phyloP scores from a whole-genome alignment of 495 filamentous ascomycete species.

The Aspergillus hancockii region DNA sequence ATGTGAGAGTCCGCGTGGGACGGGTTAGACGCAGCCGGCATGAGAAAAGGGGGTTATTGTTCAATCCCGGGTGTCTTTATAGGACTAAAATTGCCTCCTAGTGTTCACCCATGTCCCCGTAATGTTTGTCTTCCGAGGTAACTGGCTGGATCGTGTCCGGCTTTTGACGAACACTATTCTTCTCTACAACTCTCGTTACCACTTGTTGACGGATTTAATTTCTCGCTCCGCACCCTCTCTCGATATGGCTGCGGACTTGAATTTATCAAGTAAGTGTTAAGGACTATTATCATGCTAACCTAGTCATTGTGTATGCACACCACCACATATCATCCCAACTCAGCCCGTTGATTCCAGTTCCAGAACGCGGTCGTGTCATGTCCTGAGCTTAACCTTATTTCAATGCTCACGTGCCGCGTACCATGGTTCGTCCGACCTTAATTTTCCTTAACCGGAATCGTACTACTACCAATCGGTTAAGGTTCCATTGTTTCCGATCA shows the following conservation, averaged over 20 bases:
- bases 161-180: neutral
- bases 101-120: no score
- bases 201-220: slow-evolving; percentile 1
- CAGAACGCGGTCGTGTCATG: slow-evolving; percentile 10
- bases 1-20: neutral
- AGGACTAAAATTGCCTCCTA: no score
- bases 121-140: no score
- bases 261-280: no score
- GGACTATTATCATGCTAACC: neutral
- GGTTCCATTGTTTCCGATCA: neutral
- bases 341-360: slow-evolving; percentile 2
- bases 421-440: slow-evolving; percentile 25
- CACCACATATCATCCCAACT: neutral
- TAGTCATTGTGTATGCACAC: neutral
- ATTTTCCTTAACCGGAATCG: neutral
- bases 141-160: no score
- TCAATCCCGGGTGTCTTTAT: no score
- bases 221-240: neutral
- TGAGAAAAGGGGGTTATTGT: no score
- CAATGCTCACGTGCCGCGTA: slow-evolving; percentile 24
- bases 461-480: neutral
- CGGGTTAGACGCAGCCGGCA: neutral
- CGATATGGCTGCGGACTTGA: neutral
- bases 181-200: no score
- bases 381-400: slow-evolving; percentile 31